phyloP scores from a whole-genome alignment of 176 grass and related monocot species.

The Hordeum marinum region DNA sequence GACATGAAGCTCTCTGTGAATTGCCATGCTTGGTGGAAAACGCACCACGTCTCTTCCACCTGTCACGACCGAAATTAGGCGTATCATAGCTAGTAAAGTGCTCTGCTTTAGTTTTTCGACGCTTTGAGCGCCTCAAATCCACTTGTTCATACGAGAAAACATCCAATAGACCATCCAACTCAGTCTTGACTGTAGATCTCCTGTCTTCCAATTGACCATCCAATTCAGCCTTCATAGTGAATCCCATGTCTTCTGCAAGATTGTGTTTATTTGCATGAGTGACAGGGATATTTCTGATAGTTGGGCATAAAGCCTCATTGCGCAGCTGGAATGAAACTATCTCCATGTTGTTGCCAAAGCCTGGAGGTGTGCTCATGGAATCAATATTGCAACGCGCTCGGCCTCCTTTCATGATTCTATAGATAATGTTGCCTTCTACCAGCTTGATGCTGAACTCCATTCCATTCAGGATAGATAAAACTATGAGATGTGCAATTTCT shows the following conservation, averaged over 20 bases:
- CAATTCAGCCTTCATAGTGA: slow-evolving; percentile 15
- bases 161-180: slow-evolving; percentile 31
- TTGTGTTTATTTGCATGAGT: slow-evolving; percentile 9
- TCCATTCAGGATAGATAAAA: slow-evolving; percentile 62
- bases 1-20: not conserved
- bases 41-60: slow-evolving; percentile 20
- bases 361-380: slow-evolving; percentile 28
- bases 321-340: slow-evolving; percentile 39
- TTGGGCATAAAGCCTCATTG: slow-evolving; percentile 33
- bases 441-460: slow-evolving; percentile 72
- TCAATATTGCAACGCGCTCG: slow-evolving; percentile 5
- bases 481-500: slow-evolving; percentile 59
- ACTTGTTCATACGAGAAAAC: slow-evolving; percentile 48
- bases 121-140: slow-evolving; percentile 82
- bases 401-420: slow-evolving; percentile 39
- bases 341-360: slow-evolving; percentile 45
- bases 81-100: slow-evolving; percentile 57
- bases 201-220: slow-evolving; percentile 21
- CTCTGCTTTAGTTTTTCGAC: slow-evolving; percentile 46
- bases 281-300: slow-evolving; percentile 39
- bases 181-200: slow-evolving; percentile 2
- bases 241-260: not conserved
- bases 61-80: slow-evolving; percentile 48
- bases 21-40: not conserved
- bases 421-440: slow-evolving; percentile 56